Evolutionary conservation across 495 filamentous ascomycete genomes (phyloP).

Genomic region (Penicillium pulvis): DNA sequence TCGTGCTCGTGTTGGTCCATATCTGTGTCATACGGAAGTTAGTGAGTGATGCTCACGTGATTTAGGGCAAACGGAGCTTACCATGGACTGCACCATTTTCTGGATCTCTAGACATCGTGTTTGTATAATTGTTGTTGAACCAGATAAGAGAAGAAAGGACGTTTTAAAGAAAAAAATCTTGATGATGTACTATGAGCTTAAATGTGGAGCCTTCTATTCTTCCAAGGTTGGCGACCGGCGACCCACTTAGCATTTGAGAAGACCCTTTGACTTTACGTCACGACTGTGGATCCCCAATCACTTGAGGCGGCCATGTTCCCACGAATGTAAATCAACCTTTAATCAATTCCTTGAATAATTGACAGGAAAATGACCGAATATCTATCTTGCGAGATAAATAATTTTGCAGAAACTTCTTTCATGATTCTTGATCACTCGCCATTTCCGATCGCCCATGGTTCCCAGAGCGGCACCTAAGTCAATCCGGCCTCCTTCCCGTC

Average conservation of each 20-base stretch:
- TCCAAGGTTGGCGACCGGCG: too few species aligned
- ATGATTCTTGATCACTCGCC: not conserved
- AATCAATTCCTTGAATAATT: not conserved
- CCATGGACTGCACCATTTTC: too few species aligned
- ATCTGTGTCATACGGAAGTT: not conserved
- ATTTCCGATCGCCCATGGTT: not conserved
- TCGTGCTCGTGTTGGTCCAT: slow-evolving; percentile 13
- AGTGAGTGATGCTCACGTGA: too few species aligned
- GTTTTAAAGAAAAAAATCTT: not conserved
- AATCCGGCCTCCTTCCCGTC: too few species aligned
- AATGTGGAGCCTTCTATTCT: not conserved
- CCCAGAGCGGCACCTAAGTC: not conserved
- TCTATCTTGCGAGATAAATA: not conserved
- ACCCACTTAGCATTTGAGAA: too few species aligned
- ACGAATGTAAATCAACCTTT: not conserved
- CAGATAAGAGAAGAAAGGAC: too few species aligned
- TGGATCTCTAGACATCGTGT: not conserved
- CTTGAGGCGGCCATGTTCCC: not conserved
- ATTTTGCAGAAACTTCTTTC: not conserved
- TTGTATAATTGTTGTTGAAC: too few species aligned
- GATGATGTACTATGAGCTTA: too few species aligned
- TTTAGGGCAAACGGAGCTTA: not conserved
- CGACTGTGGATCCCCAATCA: slow-evolving; percentile 2
- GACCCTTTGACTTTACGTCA: slow-evolving; percentile 15
- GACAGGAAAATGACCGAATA: not conserved